These are phyloP conservation scores for Breynia disticha DNA, from an alignment of 441 rosid species.

Conservation along the genomic window DNA sequence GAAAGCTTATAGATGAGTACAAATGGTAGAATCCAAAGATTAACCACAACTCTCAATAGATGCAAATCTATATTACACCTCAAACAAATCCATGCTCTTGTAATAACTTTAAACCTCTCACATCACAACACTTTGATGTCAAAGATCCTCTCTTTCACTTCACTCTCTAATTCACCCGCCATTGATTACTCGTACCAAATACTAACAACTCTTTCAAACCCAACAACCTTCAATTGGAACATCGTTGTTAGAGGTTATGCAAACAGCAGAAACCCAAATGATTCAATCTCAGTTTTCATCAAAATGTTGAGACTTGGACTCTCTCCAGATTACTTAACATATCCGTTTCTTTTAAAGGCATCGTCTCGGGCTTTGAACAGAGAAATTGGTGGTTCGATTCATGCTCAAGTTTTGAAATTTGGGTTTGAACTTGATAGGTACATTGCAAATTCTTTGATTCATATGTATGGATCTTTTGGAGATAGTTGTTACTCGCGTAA, in stretches of 20 bases:
- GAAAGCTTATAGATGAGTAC: too few relatives aligned
- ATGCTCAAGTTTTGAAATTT: slow-evolving; percentile 29
- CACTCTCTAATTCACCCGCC: slow-evolving; percentile 38
- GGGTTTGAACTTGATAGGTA: slow-evolving; percentile 51
- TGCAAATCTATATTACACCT: slow-evolving; percentile 47
- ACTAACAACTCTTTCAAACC: slow-evolving; percentile 31
- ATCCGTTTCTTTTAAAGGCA: slow-evolving; percentile 61
- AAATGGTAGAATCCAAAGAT: not conserved
- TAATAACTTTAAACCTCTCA: slow-evolving; percentile 41
- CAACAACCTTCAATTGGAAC: slow-evolving; percentile 46
- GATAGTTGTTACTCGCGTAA: slow-evolving; percentile 37
- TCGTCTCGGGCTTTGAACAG: slow-evolving; percentile 37
- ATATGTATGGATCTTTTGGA: slow-evolving; percentile 46
- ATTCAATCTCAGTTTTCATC: slow-evolving; percentile 35
- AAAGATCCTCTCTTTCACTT: slow-evolving; percentile 37
- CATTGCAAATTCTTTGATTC: slow-evolving; percentile 57
- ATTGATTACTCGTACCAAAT: slow-evolving; percentile 37
- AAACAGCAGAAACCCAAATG: slow-evolving; percentile 38
- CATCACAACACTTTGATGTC: slow-evolving; percentile 35
- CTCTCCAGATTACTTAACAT: slow-evolving; percentile 55
- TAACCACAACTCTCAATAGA: slow-evolving; percentile 27
- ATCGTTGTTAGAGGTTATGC: slow-evolving; percentile 50
- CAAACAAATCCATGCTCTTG: slow-evolving; percentile 46
- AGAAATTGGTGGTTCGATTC: slow-evolving; percentile 36
- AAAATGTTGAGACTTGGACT: slow-evolving; percentile 42